phyloP scores from a whole-genome alignment of 2,329 filamentous ascomycete genomes.

The Stagonosporopsis cucurbitacearum region DNA sequence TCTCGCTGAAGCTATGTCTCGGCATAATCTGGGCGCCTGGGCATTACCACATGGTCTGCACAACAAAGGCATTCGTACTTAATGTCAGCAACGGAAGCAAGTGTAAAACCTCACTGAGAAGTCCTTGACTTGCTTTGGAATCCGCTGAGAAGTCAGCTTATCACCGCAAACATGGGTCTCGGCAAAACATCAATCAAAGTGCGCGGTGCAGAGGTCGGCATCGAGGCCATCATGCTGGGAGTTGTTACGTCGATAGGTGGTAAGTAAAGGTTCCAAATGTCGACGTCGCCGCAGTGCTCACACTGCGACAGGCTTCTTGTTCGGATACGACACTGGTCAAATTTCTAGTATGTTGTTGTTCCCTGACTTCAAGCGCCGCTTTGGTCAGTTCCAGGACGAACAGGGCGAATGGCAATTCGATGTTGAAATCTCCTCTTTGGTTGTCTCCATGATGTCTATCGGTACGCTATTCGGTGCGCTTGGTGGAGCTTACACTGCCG shows the following conservation, averaged over 20 bases:
- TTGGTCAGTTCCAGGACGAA: constrained; percentile 54
- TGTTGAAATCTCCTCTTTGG: constrained; percentile 54
- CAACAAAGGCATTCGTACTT: constrained; percentile 26
- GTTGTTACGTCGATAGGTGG: constrained; percentile 64
- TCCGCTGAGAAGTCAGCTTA: constrained; percentile 2
- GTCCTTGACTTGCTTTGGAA: background rate
- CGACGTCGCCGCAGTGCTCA: background rate
- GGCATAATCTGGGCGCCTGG: constrained; percentile 28
- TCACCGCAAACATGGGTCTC: constrained; percentile 31
- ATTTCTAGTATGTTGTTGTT: constrained; percentile 51
- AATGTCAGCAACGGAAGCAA: constrained; percentile 17
- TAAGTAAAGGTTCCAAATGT: background rate
- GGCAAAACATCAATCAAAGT: constrained; percentile 37
- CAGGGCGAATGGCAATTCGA: constrained; percentile 51
- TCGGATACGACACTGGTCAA: constrained; percentile 64
- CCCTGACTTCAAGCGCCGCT: constrained; percentile 62
- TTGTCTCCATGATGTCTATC: constrained; percentile 45
- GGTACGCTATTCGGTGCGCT: constrained; percentile 53
- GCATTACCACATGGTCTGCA: constrained; percentile 30
- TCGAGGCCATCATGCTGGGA: constrained; percentile 60
- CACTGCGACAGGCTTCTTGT: constrained; percentile 55
- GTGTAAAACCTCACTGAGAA: background rate
- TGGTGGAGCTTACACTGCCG: constrained; percentile 57
- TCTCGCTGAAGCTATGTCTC: constrained; percentile 21
- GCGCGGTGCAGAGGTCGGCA: constrained; percentile 42